These are phyloP conservation scores for Dictyostelium intermedium DNA, from an alignment of 78 protist genomes.

Conservation along the genomic window DNA sequence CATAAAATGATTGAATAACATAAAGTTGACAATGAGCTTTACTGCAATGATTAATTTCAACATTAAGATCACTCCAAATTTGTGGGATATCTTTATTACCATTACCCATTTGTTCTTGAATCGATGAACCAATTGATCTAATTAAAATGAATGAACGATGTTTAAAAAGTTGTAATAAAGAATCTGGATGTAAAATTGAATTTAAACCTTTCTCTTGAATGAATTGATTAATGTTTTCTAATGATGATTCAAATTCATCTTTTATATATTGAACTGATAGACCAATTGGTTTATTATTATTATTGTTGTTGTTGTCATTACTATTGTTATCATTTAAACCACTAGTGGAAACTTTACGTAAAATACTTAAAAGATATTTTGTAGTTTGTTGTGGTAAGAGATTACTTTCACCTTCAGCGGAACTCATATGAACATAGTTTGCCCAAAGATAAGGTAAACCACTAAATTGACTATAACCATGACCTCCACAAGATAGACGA, in stretches of 20 bases:
- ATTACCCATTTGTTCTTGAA: conserved; percentile 25
- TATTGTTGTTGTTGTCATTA: not conserved
- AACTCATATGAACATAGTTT: not conserved
- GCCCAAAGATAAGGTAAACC: conserved; percentile 52
- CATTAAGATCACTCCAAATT: conserved; percentile 40
- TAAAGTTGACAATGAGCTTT: conserved; percentile 66
- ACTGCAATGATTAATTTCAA: conserved; percentile 30
- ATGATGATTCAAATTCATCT: not conserved
- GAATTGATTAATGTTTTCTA: not conserved
- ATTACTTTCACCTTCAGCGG: conserved; percentile 83
- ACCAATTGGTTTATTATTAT: not conserved
- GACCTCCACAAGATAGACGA: conserved; percentile 89
- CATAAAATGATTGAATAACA: conserved; percentile 21
- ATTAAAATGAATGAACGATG: conserved; percentile 31
- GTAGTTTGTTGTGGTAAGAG: conserved; percentile 82
- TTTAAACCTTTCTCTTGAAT: not conserved
- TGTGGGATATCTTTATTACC: not conserved
- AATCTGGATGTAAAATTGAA: not conserved
- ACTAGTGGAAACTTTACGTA: not conserved
- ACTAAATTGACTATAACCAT: conserved; percentile 81
- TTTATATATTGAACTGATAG: not conserved
- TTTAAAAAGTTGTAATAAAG: not conserved
- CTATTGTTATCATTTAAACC: not conserved
- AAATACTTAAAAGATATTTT: conserved; percentile 55
- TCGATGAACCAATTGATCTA: not conserved